These are phyloP conservation scores for Tinospora cordifolia DNA, from an alignment of 164 flowering plant genomes.

Conservation along the genomic window DNA sequence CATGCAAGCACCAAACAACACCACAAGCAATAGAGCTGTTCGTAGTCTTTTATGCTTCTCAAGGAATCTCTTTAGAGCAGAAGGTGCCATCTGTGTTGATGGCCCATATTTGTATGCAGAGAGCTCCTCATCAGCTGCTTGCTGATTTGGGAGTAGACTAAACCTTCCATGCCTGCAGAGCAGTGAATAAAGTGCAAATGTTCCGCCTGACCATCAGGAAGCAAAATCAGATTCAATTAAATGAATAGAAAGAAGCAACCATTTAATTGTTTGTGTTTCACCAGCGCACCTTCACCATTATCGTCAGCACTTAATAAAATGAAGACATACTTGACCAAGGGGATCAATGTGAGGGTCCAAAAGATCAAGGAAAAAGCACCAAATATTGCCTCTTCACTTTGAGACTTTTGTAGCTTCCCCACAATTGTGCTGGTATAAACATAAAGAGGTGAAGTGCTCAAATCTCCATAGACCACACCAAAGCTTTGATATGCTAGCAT, in stretches of 20 bases:
- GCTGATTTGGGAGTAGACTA: slow-evolving; percentile 81
- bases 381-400: slow-evolving; percentile 42
- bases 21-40: slow-evolving; percentile 52
- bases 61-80: slow-evolving; percentile 52
- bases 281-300: slow-evolving; percentile 68
- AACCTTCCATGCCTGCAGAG: slow-evolving; percentile 78
- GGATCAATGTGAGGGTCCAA: slow-evolving; percentile 68
- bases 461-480: slow-evolving; percentile 62
- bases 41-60: slow-evolving; percentile 62
- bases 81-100: slow-evolving; percentile 26
- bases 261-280: background rate
- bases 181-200: slow-evolving; percentile 88
- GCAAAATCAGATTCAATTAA: slow-evolving; percentile 6
- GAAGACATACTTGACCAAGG: slow-evolving; percentile 61
- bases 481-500: slow-evolving; percentile 59
- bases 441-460: slow-evolving; percentile 65
- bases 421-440: slow-evolving; percentile 41
- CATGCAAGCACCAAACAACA: slow-evolving; percentile 77
- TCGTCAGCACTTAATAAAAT: slow-evolving; percentile 64
- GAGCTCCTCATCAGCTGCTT: slow-evolving; percentile 91
- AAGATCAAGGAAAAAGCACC: slow-evolving; percentile 69
- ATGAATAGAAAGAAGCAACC: slow-evolving; percentile 2
- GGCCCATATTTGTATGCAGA: slow-evolving; percentile 68
- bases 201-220: slow-evolving; percentile 55
- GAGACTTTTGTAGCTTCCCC: slow-evolving; percentile 40